Base-by-base conservation (phyloP, 202 grass and related monocot species). In the Brachypodium distachyon region DNA sequence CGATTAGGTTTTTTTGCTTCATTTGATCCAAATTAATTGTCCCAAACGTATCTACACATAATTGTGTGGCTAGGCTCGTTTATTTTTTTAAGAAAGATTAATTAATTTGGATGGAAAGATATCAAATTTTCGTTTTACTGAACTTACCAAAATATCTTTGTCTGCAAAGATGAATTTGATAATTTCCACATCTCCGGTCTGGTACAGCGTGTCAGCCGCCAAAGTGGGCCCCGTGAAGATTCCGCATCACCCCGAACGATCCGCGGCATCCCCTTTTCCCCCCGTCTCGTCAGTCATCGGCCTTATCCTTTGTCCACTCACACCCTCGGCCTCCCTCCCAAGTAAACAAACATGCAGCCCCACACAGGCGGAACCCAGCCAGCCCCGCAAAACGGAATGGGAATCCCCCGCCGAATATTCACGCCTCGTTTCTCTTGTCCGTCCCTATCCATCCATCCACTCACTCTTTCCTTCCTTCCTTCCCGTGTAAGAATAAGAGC, bases 341-440 rank as follows among this genome's bases (percentile, higher is more conserved):
- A 54, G 51, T 54, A 54, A 54, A 54, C 51, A 23, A 54, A 5
- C 51, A 3, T 54, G 26, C 31, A 42, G 38, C 37, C 61, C 61
- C 37, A 65, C 36, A 12, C 33, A n/a, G n/a, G n/a, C n/a, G n/a
- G n/a, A n/a, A n/a, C n/a, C n/a, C n/a, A n/a, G n/a, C 33, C 14
- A n/a, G 12, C 9, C 33, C 3, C 61, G 38, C 63, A 28, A 2
- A 68, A 47, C 41, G 64, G 64, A 68, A 68, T 48, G 42, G 29
- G 90, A 92, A 92, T 92, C 90, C 56, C 73, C 71, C 43, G 51
- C 75, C 70, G 90, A 92, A 92, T 92, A 92, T 92, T 88, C 86
- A 59, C 16, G 12, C 23, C 47, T 25, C 22, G 28, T 44, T 11
- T 3, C 47, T 17, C 21, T 31, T 59, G 19, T 21, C 67, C 34